Conservation (phyloP, 2,329 filamentous ascomycete species). For the Ascochyta koolunga region DNA sequence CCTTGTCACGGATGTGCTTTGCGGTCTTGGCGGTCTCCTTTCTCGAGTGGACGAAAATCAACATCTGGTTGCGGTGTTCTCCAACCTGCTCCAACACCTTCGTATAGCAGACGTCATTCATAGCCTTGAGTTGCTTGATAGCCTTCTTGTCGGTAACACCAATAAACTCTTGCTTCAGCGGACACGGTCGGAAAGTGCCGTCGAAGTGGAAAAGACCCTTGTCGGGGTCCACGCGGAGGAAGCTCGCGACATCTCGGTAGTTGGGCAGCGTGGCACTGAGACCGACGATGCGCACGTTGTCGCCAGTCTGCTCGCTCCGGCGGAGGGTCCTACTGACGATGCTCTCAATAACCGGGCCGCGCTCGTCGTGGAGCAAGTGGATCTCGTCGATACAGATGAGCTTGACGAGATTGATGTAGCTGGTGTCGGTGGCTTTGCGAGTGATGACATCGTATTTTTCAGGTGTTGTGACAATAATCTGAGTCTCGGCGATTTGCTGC, state of each 20-base stretch:
- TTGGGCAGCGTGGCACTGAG: conserved; percentile 95
- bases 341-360: conserved; percentile 94
- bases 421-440: conserved; percentile 93
- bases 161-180: conserved; percentile 94
- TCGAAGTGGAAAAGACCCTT: conserved; percentile 97
- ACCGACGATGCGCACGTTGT: conserved; percentile 88
- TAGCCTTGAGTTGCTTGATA: conserved; percentile 97
- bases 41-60: conserved; percentile 97
- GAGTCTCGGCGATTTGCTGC: conserved; percentile 96
- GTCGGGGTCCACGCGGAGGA: conserved; percentile 83
- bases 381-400: conserved; percentile 98
- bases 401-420: conserved; percentile 95
- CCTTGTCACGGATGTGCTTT: conserved; percentile 94
- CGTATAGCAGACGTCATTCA: conserved; percentile 98
- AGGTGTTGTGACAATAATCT: conserved; percentile 96
- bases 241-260: conserved; percentile 93
- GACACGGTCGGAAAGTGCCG: conserved; percentile 89
- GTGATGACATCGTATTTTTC: conserved; percentile 99
- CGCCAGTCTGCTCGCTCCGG: conserved; percentile 90
- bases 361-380: conserved; percentile 94
- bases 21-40: conserved; percentile 99
- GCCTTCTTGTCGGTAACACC: conserved; percentile 97
- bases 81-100: conserved; percentile 98
- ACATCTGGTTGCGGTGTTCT: conserved; percentile 92
- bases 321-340: conserved; percentile 95